Evolutionary conservation across 352 stramenopile genomes (phyloP).

Genomic region (Lagenidium sp.): DNA sequence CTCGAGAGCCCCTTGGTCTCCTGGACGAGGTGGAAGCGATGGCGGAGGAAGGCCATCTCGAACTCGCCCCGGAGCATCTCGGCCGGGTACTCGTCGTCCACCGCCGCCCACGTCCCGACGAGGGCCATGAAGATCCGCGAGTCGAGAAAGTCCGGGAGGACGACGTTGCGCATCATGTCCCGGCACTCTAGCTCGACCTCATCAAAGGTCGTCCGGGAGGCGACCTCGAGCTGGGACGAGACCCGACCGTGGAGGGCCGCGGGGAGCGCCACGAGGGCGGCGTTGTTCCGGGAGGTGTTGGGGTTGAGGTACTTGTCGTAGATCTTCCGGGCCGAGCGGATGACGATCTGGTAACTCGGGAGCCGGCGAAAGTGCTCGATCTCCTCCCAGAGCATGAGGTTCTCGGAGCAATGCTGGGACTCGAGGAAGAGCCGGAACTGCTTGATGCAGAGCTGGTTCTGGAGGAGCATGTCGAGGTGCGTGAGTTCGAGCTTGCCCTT

Average conservation of each 20-base stretch:
- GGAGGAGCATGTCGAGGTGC: constrained; percentile 67
- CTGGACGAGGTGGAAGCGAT: constrained; percentile 75
- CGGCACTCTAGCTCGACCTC: constrained; percentile 69
- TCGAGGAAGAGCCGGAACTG: constrained; percentile 68
- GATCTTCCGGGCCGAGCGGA: constrained; percentile 76
- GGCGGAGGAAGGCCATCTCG: constrained; percentile 73
- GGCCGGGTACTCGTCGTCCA: constrained; percentile 64
- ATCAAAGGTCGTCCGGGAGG: constrained; percentile 59
- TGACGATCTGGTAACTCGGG: constrained; percentile 77
- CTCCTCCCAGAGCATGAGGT: constrained; percentile 80
- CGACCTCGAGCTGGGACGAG: constrained; percentile 46
- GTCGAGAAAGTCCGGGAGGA: constrained; percentile 72
- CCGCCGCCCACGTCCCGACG: constrained; percentile 62
- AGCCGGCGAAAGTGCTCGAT: constrained; percentile 75
- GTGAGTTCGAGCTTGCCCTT: constrained; percentile 61
- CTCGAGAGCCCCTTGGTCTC: constrained; percentile 52
- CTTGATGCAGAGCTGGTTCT: constrained; percentile 53
- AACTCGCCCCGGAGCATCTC: constrained; percentile 74
- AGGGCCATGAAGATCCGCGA: constrained; percentile 82
- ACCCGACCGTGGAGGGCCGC: constrained; percentile 37
- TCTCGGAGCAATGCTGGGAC: constrained; percentile 69
- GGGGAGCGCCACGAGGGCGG: constrained; percentile 31
- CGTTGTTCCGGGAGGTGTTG: constrained; percentile 26
- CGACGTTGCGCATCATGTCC: constrained; percentile 64
- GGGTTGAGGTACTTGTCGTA: constrained; percentile 82